Evolutionary conservation across 2,329 filamentous ascomycete genomes (phyloP).

Genomic region (Colletotrichum camelliae): DNA sequence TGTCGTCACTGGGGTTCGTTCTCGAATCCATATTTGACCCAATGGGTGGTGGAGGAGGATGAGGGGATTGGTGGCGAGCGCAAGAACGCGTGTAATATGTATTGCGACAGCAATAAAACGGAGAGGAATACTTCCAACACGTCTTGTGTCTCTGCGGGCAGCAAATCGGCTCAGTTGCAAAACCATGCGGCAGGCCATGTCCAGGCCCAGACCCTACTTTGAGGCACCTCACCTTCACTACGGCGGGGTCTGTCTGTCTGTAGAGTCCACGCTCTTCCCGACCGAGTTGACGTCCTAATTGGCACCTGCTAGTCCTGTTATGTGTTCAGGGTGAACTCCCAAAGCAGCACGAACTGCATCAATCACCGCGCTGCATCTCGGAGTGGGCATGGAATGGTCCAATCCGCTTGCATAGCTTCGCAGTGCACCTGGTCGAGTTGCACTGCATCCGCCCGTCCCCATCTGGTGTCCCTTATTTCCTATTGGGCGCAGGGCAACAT

Average conservation of each 20-base stretch:
- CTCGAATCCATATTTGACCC: not conserved
- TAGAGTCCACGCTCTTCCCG: not conserved
- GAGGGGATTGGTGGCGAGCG: not conserved
- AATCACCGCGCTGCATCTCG: slow-evolving; percentile 5
- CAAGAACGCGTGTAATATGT: not conserved
- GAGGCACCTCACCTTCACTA: not conserved
- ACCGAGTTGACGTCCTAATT: not conserved
- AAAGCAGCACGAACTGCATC: slow-evolving; percentile 2
- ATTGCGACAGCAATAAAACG: not conserved
- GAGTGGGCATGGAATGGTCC: not conserved
- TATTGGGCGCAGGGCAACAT: not conserved
- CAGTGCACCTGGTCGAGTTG: not conserved
- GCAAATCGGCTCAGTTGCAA: not conserved
- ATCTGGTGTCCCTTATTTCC: not conserved
- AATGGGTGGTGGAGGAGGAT: not conserved
- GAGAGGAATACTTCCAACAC: not conserved
- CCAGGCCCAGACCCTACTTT: not conserved
- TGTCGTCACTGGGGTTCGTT: slow-evolving; percentile 5
- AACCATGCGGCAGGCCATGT: not conserved
- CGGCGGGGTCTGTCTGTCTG: not conserved
- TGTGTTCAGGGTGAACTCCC: not conserved
- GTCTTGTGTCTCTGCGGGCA: not conserved
- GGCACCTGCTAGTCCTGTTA: not conserved
- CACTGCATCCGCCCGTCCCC: not conserved
- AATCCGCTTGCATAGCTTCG: not conserved